Conservation (phyloP, 495 filamentous ascomycete genomes). For the Evernia prunastri region DNA sequence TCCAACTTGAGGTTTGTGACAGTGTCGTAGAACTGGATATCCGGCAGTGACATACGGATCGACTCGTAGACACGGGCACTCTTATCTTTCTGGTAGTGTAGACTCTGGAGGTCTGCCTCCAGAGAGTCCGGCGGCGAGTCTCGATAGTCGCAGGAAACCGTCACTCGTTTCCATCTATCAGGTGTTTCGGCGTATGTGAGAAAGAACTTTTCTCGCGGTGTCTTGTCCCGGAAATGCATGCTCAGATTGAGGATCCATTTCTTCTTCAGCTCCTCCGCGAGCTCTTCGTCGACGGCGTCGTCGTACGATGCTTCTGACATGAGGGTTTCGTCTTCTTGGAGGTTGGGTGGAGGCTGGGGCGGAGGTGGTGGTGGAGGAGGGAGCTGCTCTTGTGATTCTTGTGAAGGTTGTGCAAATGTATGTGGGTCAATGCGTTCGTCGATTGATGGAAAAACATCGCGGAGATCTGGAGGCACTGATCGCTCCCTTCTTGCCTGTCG, state of each 20-base stretch:
- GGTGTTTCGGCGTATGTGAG: constrained; percentile 82
- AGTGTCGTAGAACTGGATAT: constrained; percentile 91
- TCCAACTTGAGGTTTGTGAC: constrained; percentile 95
- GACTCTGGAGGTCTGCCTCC: constrained; percentile 69
- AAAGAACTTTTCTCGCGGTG: constrained; percentile 96
- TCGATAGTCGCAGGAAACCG: constrained; percentile 91
- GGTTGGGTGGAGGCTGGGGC: constrained; percentile 12
- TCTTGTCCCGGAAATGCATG: constrained; percentile 96
- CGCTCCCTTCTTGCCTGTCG: constrained; percentile 17
- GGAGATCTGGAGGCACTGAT: constrained; percentile 29
- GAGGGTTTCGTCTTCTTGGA: constrained; percentile 32
- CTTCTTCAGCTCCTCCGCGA: constrained; percentile 75
- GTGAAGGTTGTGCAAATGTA: neutral
- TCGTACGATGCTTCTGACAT: constrained; percentile 27
- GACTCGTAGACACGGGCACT: constrained; percentile 93
- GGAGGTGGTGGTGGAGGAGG: constrained; percentile 21
- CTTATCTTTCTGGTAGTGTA: constrained; percentile 87
- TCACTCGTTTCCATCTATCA: constrained; percentile 78
- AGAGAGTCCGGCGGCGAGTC: constrained; percentile 72
- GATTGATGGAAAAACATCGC: constrained; percentile 17
- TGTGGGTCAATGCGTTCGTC: constrained; percentile 8
- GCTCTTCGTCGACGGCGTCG: constrained; percentile 49
- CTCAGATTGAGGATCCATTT: constrained; percentile 96
- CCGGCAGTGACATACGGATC: constrained; percentile 81
- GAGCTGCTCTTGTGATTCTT: constrained; percentile 19